phyloP scores from a whole-genome alignment of 2,329 filamentous ascomycete species.

The Rhynchosporium agropyri region DNA sequence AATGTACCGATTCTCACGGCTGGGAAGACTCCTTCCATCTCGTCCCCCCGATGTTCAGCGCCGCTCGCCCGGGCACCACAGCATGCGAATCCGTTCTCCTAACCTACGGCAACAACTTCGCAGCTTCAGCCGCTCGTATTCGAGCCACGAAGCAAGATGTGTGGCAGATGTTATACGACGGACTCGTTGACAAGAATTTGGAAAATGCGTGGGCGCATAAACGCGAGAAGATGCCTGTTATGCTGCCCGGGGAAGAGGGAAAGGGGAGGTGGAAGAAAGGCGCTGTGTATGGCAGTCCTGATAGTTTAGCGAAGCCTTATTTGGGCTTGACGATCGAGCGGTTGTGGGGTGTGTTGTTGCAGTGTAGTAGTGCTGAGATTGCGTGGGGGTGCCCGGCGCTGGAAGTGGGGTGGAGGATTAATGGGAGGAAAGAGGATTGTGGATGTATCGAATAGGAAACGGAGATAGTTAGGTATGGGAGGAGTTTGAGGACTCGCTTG shows the following conservation, averaged over 20 bases:
- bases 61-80: constrained; percentile 38
- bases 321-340: constrained; percentile 45
- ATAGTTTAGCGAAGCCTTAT: constrained; percentile 40
- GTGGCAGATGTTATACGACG: constrained; percentile 38
- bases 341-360: constrained; percentile 44
- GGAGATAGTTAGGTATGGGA: neutral
- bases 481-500: neutral
- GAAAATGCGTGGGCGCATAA: constrained; percentile 39
- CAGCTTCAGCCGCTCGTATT: constrained; percentile 49
- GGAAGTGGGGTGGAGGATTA: constrained; percentile 31
- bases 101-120: constrained; percentile 52
- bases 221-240: constrained; percentile 30
- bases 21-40: constrained; percentile 47
- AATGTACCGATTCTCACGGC: constrained; percentile 46
- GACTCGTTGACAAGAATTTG: constrained; percentile 30
- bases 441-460: constrained; percentile 26
- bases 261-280: constrained; percentile 30
- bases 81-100: constrained; percentile 44
- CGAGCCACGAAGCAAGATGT: constrained; percentile 39
- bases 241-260: constrained; percentile 29
- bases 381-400: constrained; percentile 39
- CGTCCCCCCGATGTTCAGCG: constrained; percentile 44
- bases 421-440: constrained; percentile 36
- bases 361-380: constrained; percentile 39
- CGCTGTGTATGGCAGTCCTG: constrained; percentile 29